phyloP scores from a whole-genome alignment of 345 rosid species.

The Jatropha curcas region DNA sequence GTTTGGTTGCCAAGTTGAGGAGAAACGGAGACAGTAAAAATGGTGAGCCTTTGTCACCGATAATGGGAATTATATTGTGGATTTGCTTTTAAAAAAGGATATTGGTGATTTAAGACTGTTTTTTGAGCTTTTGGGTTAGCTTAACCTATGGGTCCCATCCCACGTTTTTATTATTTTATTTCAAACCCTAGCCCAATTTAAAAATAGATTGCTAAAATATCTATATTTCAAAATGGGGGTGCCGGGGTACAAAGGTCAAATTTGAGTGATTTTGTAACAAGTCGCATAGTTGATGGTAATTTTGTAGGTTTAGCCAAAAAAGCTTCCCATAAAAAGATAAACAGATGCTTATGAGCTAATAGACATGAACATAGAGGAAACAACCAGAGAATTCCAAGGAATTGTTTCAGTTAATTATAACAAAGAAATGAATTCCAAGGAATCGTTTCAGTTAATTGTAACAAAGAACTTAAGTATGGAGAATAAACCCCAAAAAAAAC shows the following conservation, averaged over 20 bases:
- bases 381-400: neutral
- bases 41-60: conserved; percentile 68
- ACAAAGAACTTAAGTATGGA: neutral
- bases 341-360: too few relatives aligned
- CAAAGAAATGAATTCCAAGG: neutral
- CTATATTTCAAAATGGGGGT: too few relatives aligned
- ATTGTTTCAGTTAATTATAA: neutral
- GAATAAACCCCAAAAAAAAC: too few relatives aligned
- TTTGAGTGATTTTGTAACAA: too few relatives aligned
- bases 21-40: conserved; percentile 21
- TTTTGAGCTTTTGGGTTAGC: too few relatives aligned
- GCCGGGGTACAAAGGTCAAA: too few relatives aligned
- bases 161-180: too few relatives aligned
- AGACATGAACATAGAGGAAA: neutral
- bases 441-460: neutral
- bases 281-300: too few relatives aligned
- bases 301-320: too few relatives aligned
- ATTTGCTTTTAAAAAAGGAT: conserved; percentile 66
- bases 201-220: too few relatives aligned
- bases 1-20: conserved; percentile 59
- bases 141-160: too few relatives aligned
- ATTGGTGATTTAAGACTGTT: conserved; percentile 85
- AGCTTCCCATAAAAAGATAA: neutral
- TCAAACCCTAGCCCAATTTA: too few relatives aligned
- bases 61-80: conserved; percentile 78